Evolutionary conservation across 768 basidiomycete genomes (phyloP).

Genomic region (Tubosaeta brunneosetosa): DNA sequence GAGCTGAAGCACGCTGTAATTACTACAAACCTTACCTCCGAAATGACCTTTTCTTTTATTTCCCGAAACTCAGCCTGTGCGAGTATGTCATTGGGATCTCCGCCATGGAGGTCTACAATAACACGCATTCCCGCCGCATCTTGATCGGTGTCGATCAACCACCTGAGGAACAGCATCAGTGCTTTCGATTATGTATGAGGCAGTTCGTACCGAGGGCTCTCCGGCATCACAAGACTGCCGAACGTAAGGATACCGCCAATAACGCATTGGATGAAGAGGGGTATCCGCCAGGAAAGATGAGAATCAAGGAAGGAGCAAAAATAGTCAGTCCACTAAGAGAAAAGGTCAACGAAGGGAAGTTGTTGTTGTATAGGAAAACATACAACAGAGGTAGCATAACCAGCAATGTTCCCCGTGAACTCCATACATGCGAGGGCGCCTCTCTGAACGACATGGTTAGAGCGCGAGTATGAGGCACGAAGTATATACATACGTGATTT

Average conservation of each 20-base stretch:
- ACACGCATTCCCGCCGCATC: slow-evolving; percentile 82
- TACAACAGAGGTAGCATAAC: slow-evolving; percentile 88
- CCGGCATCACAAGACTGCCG: slow-evolving; percentile 82
- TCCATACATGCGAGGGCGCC: slow-evolving; percentile 93
- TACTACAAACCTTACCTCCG: slow-evolving; percentile 46
- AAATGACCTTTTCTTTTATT: slow-evolving; percentile 75
- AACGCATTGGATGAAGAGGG: slow-evolving; percentile 81
- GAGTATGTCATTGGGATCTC: slow-evolving; percentile 57
- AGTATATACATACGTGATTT: slow-evolving; percentile 55
- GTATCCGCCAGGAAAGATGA: slow-evolving; percentile 87
- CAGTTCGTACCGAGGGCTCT: slow-evolving; percentile 68
- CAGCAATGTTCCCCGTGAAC: slow-evolving; percentile 89
- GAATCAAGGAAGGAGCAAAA: slow-evolving; percentile 86
- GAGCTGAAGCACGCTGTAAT: not conserved
- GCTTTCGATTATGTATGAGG: not conserved
- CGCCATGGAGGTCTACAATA: slow-evolving; percentile 85
- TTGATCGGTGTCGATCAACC: slow-evolving; percentile 84
- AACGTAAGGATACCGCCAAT: slow-evolving; percentile 76
- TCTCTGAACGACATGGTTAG: slow-evolving; percentile 43
- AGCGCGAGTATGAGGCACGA: not conserved
- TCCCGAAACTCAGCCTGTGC: slow-evolving; percentile 86
- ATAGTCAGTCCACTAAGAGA: slow-evolving; percentile 83
- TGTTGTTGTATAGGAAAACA: slow-evolving; percentile 24
- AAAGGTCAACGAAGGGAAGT: not conserved
- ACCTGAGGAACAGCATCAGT: slow-evolving; percentile 41